Base-by-base conservation (phyloP, 305 asterid species). In the Rubia occidens region DNA sequence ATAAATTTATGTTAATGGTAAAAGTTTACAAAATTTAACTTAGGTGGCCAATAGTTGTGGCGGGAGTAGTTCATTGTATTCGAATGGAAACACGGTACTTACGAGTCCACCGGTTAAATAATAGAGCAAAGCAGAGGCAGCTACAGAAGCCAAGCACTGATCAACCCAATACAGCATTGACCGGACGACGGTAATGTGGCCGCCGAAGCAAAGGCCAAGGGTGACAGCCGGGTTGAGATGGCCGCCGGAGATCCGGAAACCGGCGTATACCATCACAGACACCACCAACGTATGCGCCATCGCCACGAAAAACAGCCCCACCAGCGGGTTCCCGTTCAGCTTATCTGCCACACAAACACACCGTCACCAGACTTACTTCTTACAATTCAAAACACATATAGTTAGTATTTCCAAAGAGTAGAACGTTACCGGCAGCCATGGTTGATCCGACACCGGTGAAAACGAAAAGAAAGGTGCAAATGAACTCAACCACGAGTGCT, bases 201-300 rank as follows among this genome's bases (percentile, higher is more conserved):
- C 98, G 14, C 97, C 98, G 71, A 74, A 82, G 14, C 85, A 84
- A 40, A 92, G 91, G 37, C 97, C 96, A 10, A 92, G 72, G n/a
- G 98, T 92, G 70, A 92, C 98, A 49, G 98, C 95, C 6, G 98
- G 98, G 82, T 92, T 92, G 44, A 90, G 85, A 72, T 92, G 98
- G 58, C 87, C 97, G 55, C 97, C 98, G 74, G 98, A 92, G 20
- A 92, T 90, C 11, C 98, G 81, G 11, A 92, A 74, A 10, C 97
- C 97, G 72, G 97, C 97, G 10, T 94, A 85, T 3, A 90, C 80
- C 84, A 85, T 88, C 71, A 87, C 98, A 8, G 91, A 93, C 80
- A 86, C 97, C 77, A 87, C 97, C 66, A 92, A 24, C 2, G 98
- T 84, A 76, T 92, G 97, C 35, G 97, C 94, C 91, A 87, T 75